Base-by-base conservation (phyloP, 2,329 filamentous ascomycete species). In the Tolypocladium tropicale region DNA sequence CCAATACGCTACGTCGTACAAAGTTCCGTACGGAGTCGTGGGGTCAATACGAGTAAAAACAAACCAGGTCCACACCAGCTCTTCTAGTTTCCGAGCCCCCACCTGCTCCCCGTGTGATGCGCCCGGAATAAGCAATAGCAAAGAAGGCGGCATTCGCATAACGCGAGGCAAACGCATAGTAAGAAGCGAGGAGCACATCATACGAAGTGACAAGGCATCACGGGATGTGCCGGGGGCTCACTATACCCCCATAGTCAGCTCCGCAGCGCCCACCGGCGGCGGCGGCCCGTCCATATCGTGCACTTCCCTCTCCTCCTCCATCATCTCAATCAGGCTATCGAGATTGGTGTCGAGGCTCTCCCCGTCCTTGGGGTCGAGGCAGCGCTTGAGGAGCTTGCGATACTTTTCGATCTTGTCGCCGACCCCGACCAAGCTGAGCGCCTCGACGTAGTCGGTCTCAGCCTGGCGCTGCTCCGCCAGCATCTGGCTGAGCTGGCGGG, bases 391-490 rank as follows among this genome's bases (percentile, higher is more conserved):
- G 33, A 91, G 76, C 55, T 80, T 80, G 59, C 86, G 79, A 69
- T 92, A 93, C 67, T 85, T 83, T 62, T 85, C 85, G 61, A 88
- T 88, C 67, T 85, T 84, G 68, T 89, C 86, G 37, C 85, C 84
- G 39, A 86, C 83, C 46, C 88, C 88, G 12, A 88, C 84, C 59
- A 84, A 79, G 49, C 81, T 82, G 50, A 89, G 74, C 14, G 85
- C 85, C 53, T 83, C 78, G 43, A 89, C 82, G 59, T 90, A 89
- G 58, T 88, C 84, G 16, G 72, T 69, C 62, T 90, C 86, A 4
- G 85, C 78, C 46, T 77, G 72, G 52, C 80, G 76, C 63, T 88
- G 83, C 63, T 87, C 82, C 4, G 74, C 68, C 50, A 87, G 74
- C 51, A 84, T 74, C 9, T 76, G 70, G 49, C 74, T 75, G 23